A percentile compares a stretch with the other conserved stretches of the same genome.
These are phyloP conservation scores for Purpureocillium takamizusanense DNA, from an alignment of 2,329 filamentous ascomycete species.

Conservation along the genomic window DNA sequence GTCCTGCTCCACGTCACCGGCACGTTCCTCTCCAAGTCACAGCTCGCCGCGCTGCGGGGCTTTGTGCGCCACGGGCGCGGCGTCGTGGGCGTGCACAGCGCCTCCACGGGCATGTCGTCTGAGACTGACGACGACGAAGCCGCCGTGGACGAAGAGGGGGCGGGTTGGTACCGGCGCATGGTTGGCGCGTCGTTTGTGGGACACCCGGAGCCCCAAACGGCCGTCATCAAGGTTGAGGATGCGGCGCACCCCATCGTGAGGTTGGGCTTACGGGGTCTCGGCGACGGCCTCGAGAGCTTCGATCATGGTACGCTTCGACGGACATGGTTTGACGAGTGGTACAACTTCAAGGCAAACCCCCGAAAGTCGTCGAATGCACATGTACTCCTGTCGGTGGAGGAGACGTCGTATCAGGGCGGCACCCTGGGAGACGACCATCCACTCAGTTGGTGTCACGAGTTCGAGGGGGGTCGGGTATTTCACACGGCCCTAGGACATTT, in stretches of 20 bases:
- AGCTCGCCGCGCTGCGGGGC: conserved; percentile 22
- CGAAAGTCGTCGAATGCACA: conserved; percentile 13
- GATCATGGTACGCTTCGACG: background rate
- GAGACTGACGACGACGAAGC: conserved; percentile 3
- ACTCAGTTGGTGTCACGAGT: conserved; percentile 29
- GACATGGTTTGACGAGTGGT: conserved; percentile 31
- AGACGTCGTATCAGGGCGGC: conserved; percentile 24
- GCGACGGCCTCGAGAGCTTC: conserved; percentile 1
- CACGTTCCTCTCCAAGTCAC: conserved; percentile 21
- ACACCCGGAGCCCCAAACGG: conserved; percentile 27
- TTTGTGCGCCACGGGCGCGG: conserved; percentile 26
- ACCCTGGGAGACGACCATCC: conserved; percentile 26
- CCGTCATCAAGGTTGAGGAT: conserved; percentile 19
- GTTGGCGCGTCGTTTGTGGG: conserved; percentile 27
- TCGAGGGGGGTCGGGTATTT: conserved; percentile 27
- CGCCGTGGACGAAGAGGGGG: conserved; percentile 18
- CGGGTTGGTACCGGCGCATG: conserved; percentile 26
- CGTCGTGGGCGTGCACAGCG: conserved; percentile 31
- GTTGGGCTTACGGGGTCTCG: conserved; percentile 13
- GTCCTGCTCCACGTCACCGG: conserved; percentile 30
- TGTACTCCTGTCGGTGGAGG: conserved; percentile 26
- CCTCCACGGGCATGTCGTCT: conserved; percentile 6
- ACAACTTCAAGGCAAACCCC: conserved; percentile 27
- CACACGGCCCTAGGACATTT: conserved; percentile 34
- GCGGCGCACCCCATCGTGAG: conserved; percentile 11